A percentile compares a stretch with the other conserved stretches of the same genome.
phyloP scores from a whole-genome alignment of 257 asterid genomes.

The Solanum chilense region DNA sequence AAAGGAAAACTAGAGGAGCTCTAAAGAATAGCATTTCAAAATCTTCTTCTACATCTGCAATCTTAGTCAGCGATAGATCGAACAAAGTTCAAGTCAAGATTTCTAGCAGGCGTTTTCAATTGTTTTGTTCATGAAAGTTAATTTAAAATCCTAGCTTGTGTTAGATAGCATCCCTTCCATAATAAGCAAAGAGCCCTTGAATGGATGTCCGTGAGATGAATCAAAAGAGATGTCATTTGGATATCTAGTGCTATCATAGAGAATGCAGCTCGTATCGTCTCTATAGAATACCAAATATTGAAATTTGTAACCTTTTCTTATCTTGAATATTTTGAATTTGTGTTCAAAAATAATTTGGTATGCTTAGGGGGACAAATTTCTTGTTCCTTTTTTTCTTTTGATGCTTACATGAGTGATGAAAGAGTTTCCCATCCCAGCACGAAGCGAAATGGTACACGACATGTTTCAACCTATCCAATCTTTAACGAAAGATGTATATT shows the following conservation, averaged over 20 bases:
- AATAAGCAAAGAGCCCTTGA: background rate
- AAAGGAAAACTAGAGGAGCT: background rate
- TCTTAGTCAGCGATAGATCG: background rate
- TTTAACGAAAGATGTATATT: background rate
- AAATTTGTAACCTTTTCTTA: background rate
- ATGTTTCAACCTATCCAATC: background rate
- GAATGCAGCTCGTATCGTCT: background rate
- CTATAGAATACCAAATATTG: background rate
- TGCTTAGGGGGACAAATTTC: background rate
- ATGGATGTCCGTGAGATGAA: background rate
- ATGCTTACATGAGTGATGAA: background rate
- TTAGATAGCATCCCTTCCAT: background rate
- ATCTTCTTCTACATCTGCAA: background rate
- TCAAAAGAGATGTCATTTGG: background rate
- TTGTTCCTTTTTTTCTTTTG: background rate
- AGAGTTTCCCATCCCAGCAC: background rate
- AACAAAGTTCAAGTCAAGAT: background rate
- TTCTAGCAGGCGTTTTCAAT: background rate
- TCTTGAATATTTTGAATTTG: background rate
- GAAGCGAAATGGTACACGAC: background rate
- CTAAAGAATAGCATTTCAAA: background rate
- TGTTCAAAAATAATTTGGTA: background rate
- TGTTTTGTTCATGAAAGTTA: background rate
- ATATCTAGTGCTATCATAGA: background rate
- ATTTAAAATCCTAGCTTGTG: background rate